Base-by-base conservation (phyloP, 331 rosid genomes). In the Quercus phellos region DNA sequence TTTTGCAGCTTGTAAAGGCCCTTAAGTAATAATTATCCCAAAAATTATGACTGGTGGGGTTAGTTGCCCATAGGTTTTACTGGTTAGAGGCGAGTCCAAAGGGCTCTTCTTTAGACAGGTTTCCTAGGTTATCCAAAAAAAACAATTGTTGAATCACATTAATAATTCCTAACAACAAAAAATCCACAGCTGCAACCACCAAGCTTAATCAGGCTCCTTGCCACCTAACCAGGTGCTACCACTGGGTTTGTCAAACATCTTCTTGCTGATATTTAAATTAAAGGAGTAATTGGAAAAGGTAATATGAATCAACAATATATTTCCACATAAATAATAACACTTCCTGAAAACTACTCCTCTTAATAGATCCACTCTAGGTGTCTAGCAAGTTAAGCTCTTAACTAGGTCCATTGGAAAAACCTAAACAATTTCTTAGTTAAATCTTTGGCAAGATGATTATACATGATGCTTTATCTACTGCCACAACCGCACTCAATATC, bases 101-200 rank as follows among this genome's bases (percentile, higher is more conserved):
- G 46, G 11, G 46, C 46, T 38, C 46, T 38, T 38, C 46, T 38
- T 38, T 38, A 8, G 46, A 38, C 3, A 8, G 12, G 46, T 38
- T 38, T 38, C 3, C 3, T 38, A 38, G 3, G 3, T 38, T 38
- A 38, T 38, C 12, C 3, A 38, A 38, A 35, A 38, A 8, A 38
- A 38, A 38, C 68, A 10, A 60, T 60, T 26, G 32, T 13, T 60
- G 10, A 30, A 5, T 24, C 3, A 18, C 12, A 63, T 29, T 29
- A 14, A 29, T 29, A 34, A 63, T 63, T 63, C 69, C 68, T 27
- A 61, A 27, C 35, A 29, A 61, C 68, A 27, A 61, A 27, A 27
- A 61, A 61, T 61, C 42, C 68, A 61, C 68, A 26, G 68, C n/a
- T 27, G 43, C 38, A 63, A 63, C 69, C 69, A 29, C 69, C 67